Conservation (phyloP, 495 filamentous ascomycete species). For the Podospora anserina region DNA sequence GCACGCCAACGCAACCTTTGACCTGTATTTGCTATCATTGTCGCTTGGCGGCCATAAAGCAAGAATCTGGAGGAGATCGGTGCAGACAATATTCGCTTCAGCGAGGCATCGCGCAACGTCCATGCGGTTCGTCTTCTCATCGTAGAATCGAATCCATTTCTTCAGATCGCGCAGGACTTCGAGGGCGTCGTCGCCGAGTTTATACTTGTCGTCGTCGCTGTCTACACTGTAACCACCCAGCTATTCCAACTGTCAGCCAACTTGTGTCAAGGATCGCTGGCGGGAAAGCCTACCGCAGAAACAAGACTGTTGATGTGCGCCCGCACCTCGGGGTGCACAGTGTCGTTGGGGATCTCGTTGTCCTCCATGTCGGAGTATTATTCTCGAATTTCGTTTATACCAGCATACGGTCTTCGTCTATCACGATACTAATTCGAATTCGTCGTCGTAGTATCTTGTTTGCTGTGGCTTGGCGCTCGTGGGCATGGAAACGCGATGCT, state of each 20-base stretch:
- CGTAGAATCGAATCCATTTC: conserved; percentile 90
- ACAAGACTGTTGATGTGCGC: conserved; percentile 89
- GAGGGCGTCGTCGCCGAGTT: conserved; percentile 88
- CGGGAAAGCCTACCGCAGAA: conserved; percentile 66
- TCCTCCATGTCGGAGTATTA: conserved; percentile 47
- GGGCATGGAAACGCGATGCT: background rate
- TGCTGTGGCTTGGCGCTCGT: background rate
- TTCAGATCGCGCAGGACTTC: conserved; percentile 89
- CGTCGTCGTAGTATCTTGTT: conserved; percentile 1
- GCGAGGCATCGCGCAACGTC: conserved; percentile 92
- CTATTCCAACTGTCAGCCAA: conserved; percentile 40
- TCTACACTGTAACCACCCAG: conserved; percentile 82
- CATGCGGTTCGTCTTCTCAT: conserved; percentile 89
- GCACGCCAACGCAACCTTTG: conserved; percentile 70
- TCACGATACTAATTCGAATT: background rate
- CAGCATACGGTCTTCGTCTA: conserved; percentile 12
- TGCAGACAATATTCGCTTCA: conserved; percentile 86
- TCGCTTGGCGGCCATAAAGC: conserved; percentile 71
- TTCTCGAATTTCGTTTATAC: conserved; percentile 8
- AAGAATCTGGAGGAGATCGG: conserved; percentile 87
- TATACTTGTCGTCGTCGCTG: conserved; percentile 68
- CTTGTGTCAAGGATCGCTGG: background rate
- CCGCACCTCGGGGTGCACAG: conserved; percentile 82
- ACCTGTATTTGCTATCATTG: conserved; percentile 69
- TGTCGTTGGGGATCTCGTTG: conserved; percentile 47